Percentiles rank a stretch among this genome's conserved stretches.
phyloP scores from a whole-genome alignment of 2,329 filamentous ascomycete species.

The Epichloe uncinata region DNA sequence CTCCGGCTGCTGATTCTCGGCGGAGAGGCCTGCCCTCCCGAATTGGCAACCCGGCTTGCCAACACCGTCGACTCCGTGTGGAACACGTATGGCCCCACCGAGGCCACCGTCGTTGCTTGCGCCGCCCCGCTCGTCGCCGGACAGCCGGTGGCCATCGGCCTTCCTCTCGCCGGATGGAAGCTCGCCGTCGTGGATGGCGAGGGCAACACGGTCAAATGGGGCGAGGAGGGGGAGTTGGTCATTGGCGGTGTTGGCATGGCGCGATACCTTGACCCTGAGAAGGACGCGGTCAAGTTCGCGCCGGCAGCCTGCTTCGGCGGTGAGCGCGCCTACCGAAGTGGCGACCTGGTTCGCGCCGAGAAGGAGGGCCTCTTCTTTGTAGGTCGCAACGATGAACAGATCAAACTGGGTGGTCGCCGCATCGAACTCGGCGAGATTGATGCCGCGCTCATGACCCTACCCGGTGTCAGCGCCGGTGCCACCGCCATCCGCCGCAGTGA shows the following conservation, averaged over 20 bases:
- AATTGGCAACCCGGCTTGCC: slow-evolving; percentile 9
- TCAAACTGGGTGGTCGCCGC: slow-evolving; percentile 17
- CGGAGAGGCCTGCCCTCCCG: slow-evolving; percentile 12
- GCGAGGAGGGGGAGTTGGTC: slow-evolving; percentile 12
- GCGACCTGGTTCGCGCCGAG: slow-evolving; percentile 13
- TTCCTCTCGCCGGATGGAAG: slow-evolving; percentile 11
- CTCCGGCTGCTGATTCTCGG: slow-evolving; percentile 13
- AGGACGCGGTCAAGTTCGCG: slow-evolving; percentile 10
- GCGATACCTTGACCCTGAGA: slow-evolving; percentile 10
- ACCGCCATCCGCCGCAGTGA: slow-evolving; percentile 10
- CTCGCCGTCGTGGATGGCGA: slow-evolving; percentile 21
- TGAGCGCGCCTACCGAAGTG: slow-evolving; percentile 13
- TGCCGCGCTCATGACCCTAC: slow-evolving; percentile 10
- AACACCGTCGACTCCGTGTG: slow-evolving; percentile 9
- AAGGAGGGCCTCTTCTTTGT: slow-evolving; percentile 11
- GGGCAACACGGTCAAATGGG: slow-evolving; percentile 28
- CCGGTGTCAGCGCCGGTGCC: slow-evolving; percentile 10
- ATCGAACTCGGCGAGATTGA: slow-evolving; percentile 17
- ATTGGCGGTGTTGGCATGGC: slow-evolving; percentile 13
- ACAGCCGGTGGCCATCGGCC: slow-evolving; percentile 10
- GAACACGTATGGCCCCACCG: slow-evolving; percentile 15
- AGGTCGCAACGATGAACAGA: slow-evolving; percentile 16
- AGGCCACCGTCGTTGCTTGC: slow-evolving; percentile 12
- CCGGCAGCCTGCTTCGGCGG: slow-evolving; percentile 9
- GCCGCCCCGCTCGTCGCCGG: slow-evolving; percentile 9